Conservation (phyloP, 163 green algal species). For the Botryococcus braunii region DNA sequence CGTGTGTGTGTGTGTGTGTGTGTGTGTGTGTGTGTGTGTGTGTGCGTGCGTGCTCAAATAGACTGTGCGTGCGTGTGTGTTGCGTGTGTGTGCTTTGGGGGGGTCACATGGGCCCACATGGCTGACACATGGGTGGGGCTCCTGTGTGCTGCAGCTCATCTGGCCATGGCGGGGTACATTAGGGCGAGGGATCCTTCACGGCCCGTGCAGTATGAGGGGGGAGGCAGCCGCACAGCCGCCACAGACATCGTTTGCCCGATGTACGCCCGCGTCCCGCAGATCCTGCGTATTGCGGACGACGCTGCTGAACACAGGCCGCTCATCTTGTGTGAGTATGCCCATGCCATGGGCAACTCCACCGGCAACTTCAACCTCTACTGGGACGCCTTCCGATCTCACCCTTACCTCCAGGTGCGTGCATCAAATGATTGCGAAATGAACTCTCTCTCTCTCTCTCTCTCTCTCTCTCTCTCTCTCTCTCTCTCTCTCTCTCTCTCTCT, state of each 20-base stretch:
- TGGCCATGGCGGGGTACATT: conserved; percentile 47
- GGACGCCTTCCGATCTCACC: conserved; percentile 53
- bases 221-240: conserved; percentile 66
- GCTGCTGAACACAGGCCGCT: conserved; percentile 57
- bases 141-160: conserved; percentile 34
- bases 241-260: conserved; percentile 91
- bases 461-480: too few relatives aligned
- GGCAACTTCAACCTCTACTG: conserved; percentile 88
- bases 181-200: conserved; percentile 52
- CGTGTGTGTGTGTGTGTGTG: too few relatives aligned
- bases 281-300: conserved; percentile 17
- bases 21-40: too few relatives aligned
- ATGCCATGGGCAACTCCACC: conserved; percentile 95
- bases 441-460: too few relatives aligned
- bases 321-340: conserved; percentile 94
- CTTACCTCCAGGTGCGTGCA: conserved; percentile 25
- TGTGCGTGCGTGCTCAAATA: too few relatives aligned
- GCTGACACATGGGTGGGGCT: too few relatives aligned
- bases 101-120: too few relatives aligned
- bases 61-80: too few relatives aligned
- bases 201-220: conserved; percentile 75
- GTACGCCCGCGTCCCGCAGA: conserved; percentile 74
- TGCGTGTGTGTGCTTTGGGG: too few relatives aligned
- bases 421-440: too few relatives aligned
- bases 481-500: too few relatives aligned